Evolutionary conservation across 164 flowering plant genomes (phyloP).

Genomic region (Amborella trichopoda): DNA sequence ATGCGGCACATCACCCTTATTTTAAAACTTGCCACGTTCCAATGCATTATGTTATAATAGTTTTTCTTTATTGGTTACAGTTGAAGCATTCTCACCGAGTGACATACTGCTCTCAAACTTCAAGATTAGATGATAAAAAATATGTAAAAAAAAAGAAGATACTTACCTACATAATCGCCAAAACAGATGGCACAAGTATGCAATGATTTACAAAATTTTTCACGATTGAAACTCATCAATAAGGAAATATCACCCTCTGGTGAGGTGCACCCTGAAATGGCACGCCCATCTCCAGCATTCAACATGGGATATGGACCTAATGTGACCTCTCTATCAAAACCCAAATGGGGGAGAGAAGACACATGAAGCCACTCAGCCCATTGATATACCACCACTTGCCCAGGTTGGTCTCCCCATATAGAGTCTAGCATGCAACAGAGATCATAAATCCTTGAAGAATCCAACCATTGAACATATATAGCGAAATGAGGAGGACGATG

Average conservation of each 20-base stretch:
- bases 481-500: slow-evolving; percentile 57
- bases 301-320: slow-evolving; percentile 47
- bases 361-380: slow-evolving; percentile 80
- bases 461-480: slow-evolving; percentile 66
- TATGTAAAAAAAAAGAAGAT: too few species aligned
- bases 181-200: slow-evolving; percentile 84
- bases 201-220: slow-evolving; percentile 34
- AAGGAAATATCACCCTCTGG: slow-evolving; percentile 56
- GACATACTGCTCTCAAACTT: too few species aligned
- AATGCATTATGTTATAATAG: too few species aligned
- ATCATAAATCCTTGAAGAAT: slow-evolving; percentile 33
- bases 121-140: too few species aligned
- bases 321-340: slow-evolving; percentile 34
- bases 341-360: slow-evolving; percentile 58
- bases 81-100: too few species aligned
- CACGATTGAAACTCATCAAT: slow-evolving; percentile 56
- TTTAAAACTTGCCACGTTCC: too few species aligned
- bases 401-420: slow-evolving; percentile 50
- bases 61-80: too few species aligned
- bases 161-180: slow-evolving; percentile 69
- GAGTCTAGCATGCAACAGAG: slow-evolving; percentile 68
- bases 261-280: slow-evolving; percentile 48
- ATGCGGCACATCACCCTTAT: too few species aligned
- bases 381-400: slow-evolving; percentile 54
- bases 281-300: slow-evolving; percentile 46